A percentile compares a stretch with the other conserved stretches of the same genome.
These are phyloP conservation scores for Megacollybia marginata DNA, from an alignment of 768 basidiomycete genomes.

Conservation along the genomic window DNA sequence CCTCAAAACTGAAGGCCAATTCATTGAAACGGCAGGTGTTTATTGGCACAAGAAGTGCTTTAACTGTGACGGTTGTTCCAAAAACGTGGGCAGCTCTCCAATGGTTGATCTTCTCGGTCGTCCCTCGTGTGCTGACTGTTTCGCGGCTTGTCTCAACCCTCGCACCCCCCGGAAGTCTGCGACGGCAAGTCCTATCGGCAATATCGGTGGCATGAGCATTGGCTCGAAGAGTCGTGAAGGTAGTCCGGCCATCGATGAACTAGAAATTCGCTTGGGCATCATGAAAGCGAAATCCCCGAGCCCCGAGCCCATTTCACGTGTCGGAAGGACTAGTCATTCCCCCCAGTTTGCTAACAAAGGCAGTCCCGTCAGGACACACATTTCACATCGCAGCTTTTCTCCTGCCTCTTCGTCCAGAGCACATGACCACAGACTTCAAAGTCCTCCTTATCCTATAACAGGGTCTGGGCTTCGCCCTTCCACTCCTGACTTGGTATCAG, in stretches of 20 bases:
- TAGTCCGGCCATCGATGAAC: conserved; percentile 58
- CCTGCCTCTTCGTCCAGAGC: conserved; percentile 2
- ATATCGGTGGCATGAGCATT: conserved; percentile 37
- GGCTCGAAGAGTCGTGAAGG: conserved; percentile 36
- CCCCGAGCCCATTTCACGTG: conserved; percentile 22
- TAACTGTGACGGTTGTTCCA: conserved; percentile 63
- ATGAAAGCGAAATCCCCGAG: conserved; percentile 46
- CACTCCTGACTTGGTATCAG: conserved; percentile 55
- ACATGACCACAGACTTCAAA: not conserved
- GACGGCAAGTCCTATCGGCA: conserved; percentile 25
- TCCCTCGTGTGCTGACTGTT: conserved; percentile 76
- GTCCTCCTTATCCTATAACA: not conserved
- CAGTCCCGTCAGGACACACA: conserved; percentile 15
- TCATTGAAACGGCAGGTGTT: conserved; percentile 59
- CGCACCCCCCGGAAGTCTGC: conserved; percentile 35
- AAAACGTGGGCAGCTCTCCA: conserved; percentile 64
- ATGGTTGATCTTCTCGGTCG: conserved; percentile 80
- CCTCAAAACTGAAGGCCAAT: conserved; percentile 71
- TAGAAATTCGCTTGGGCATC: conserved; percentile 55
- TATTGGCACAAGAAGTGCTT: conserved; percentile 85
- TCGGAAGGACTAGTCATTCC: conserved; percentile 42
- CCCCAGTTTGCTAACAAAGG: conserved; percentile 28
- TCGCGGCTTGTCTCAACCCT: conserved; percentile 64
- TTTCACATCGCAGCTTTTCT: conserved; percentile 10
- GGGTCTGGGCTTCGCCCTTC: conserved; percentile 5